Evolutionary conservation across 2,329 filamentous ascomycete genomes (phyloP).

Genomic region (Fusarium sp.): DNA sequence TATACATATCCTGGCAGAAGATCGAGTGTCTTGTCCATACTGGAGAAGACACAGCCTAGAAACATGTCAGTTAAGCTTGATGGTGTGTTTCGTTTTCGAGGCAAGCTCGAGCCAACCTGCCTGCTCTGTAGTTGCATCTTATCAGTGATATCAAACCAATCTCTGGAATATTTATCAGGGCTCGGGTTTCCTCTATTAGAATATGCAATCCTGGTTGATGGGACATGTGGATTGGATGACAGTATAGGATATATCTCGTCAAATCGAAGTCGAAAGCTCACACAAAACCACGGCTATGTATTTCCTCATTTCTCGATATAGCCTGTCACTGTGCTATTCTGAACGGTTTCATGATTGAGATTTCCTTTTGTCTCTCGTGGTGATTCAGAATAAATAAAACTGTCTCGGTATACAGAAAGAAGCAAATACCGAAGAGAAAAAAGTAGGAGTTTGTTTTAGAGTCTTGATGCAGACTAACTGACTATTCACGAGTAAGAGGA

Average conservation of each 20-base stretch:
- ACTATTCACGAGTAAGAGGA: neutral
- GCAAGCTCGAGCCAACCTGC: neutral
- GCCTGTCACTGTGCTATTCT: neutral
- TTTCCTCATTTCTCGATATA: neutral
- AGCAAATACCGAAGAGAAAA: conserved; percentile 18
- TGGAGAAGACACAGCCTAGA: neutral
- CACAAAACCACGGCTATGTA: neutral
- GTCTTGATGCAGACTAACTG: conserved; percentile 11
- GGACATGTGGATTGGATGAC: neutral
- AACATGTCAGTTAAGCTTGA: neutral
- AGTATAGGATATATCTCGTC: neutral
- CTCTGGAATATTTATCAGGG: neutral
- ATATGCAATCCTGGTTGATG: neutral
- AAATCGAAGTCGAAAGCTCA: neutral
- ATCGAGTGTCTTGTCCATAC: neutral
- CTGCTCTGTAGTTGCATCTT: neutral
- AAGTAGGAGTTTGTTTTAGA: conserved; percentile 1
- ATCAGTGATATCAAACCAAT: neutral
- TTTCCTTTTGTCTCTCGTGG: neutral
- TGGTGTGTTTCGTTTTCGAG: neutral
- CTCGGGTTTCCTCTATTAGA: neutral
- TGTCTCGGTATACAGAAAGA: conserved; percentile 2
- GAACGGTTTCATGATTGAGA: neutral
- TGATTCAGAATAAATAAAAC: neutral
- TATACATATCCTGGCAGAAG: neutral